Percentiles rank a stretch among this genome's conserved stretches.
Conservation (phyloP, 345 rosid genomes). For the Linum trigynum region DNA sequence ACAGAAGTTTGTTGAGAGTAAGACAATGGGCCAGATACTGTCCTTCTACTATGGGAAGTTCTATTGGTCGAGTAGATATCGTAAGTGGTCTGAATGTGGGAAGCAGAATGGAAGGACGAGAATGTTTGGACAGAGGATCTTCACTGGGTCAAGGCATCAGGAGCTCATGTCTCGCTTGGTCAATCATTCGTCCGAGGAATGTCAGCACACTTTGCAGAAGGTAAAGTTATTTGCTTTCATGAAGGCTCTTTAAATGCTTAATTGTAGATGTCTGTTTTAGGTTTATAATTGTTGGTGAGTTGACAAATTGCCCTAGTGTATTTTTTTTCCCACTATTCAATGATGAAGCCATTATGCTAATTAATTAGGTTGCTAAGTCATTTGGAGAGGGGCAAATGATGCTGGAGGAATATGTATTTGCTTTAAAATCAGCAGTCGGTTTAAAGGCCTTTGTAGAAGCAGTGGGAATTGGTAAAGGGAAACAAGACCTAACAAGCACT, state of each 20-base stretch:
- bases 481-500: conserved; percentile 46
- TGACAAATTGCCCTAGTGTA: not conserved
- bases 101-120: conserved; percentile 35
- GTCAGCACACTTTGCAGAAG: conserved; percentile 30
- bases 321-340: not conserved
- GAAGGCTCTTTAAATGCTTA: no score
- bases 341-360: conserved; percentile 1
- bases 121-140: conserved; percentile 41
- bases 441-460: conserved; percentile 34
- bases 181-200: conserved; percentile 28
- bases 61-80: conserved; percentile 34
- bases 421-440: conserved; percentile 41
- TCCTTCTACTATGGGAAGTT: conserved; percentile 50
- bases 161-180: conserved; percentile 48
- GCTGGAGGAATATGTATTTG: conserved; percentile 56
- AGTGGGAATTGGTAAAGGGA: conserved; percentile 52
- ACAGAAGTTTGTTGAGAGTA: conserved; percentile 37
- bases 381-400: conserved; percentile 41
- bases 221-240: conserved; percentile 16
- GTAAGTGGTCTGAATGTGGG: conserved; percentile 49
- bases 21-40: conserved; percentile 38
- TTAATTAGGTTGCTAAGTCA: conserved; percentile 30
- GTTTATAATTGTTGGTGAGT: not conserved
- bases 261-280: not conserved
- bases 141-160: conserved; percentile 45